Percentiles rank a stretch among this genome's conserved stretches.
Conservation (phyloP, 768 basidiomycete species). For the Trametes cingulata region DNA sequence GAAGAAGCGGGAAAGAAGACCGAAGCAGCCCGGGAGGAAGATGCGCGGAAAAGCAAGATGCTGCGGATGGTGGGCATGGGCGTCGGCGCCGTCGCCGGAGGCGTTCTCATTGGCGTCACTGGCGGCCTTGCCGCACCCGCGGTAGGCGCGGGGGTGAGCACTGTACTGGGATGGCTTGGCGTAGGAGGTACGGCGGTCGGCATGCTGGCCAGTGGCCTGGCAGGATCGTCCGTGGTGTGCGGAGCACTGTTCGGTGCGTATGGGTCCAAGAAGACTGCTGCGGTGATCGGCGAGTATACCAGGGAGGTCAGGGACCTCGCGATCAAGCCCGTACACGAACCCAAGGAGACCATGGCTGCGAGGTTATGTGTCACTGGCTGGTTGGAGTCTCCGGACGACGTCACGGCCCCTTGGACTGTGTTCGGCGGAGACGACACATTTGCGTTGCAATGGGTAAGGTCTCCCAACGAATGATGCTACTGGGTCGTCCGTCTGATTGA, state of each 20-base stretch:
- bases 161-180: slow-evolving; percentile 51
- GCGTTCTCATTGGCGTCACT: slow-evolving; percentile 56
- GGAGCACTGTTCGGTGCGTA: slow-evolving; percentile 61
- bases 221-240: slow-evolving; percentile 55
- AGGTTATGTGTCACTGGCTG: slow-evolving; percentile 59
- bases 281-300: slow-evolving; percentile 52
- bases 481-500: background rate
- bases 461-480: no score
- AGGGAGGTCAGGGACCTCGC: slow-evolving; percentile 54
- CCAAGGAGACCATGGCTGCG: slow-evolving; percentile 48
- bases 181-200: slow-evolving; percentile 55
- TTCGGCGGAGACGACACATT: slow-evolving; percentile 52
- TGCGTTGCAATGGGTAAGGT: slow-evolving; percentile 56
- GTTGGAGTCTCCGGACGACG: slow-evolving; percentile 46
- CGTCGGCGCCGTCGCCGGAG: slow-evolving; percentile 54
- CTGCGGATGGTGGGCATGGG: slow-evolving; percentile 51
- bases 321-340: slow-evolving; percentile 45
- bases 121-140: slow-evolving; percentile 60
- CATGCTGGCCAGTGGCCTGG: slow-evolving; percentile 52
- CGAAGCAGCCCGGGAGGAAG: slow-evolving; percentile 39
- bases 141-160: slow-evolving; percentile 53
- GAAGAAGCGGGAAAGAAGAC: slow-evolving; percentile 46
- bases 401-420: slow-evolving; percentile 53
- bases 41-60: slow-evolving; percentile 43
- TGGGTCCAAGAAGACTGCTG: slow-evolving; percentile 49